These are phyloP conservation scores for Panicum miliaceum DNA, from an alignment of 176 grass and related monocot species.

Conservation along the genomic window DNA sequence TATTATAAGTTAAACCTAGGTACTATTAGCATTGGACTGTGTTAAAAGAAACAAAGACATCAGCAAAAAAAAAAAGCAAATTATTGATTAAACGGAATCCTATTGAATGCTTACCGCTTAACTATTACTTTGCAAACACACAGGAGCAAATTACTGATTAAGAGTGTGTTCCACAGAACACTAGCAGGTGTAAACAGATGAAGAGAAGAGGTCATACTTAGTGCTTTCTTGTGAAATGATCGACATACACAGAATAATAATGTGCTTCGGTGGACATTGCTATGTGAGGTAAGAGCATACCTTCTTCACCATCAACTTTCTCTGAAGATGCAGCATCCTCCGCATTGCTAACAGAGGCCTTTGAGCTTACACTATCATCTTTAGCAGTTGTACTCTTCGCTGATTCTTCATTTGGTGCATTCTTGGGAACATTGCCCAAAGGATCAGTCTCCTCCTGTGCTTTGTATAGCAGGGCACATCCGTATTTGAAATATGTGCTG, in stretches of 20 bases:
- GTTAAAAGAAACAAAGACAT: neutral
- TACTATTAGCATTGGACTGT: neutral
- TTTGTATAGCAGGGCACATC: constrained; percentile 83
- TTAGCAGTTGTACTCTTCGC: constrained; percentile 56
- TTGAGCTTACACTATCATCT: constrained; percentile 66
- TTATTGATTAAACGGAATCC: constrained; percentile 3
- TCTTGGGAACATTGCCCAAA: constrained; percentile 81
- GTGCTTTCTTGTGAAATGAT: neutral
- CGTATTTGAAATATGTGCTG: constrained; percentile 92
- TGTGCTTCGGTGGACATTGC: neutral
- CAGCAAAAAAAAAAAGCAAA: constrained; percentile 17
- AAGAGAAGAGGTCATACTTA: neutral
- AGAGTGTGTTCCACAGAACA: neutral
- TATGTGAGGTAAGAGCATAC: constrained; percentile 34
- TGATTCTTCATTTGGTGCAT: constrained; percentile 52
- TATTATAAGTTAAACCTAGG: neutral
- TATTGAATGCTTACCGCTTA: neutral
- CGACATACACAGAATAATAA: neutral
- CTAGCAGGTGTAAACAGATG: neutral
- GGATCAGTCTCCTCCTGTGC: constrained; percentile 88
- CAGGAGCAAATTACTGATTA: neutral
- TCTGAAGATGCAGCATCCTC: constrained; percentile 43
- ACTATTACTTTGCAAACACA: constrained; percentile 2
- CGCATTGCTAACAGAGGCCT: constrained; percentile 49
- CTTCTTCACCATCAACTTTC: constrained; percentile 52